Evolutionary conservation across 2,329 filamentous ascomycete genomes (phyloP).

Genomic region (Colletotrichum euphorbiae): DNA sequence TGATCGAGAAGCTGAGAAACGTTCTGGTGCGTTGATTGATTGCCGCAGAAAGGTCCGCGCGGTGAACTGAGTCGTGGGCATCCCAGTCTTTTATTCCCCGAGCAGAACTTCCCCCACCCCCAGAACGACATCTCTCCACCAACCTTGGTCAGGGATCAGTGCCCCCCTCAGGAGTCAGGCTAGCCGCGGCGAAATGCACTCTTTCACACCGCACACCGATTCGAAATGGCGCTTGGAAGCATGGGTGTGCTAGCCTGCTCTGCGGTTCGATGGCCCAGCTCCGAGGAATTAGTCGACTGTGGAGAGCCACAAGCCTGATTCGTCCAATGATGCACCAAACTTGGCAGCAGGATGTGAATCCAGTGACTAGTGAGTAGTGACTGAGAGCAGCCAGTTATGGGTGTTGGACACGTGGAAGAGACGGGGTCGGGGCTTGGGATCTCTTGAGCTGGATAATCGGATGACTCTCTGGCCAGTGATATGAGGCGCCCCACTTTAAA

Average conservation of each 20-base stretch:
- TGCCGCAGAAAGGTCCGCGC: background rate
- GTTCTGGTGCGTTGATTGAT: background rate
- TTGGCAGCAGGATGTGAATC: too few relatives aligned
- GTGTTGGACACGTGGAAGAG: too few relatives aligned
- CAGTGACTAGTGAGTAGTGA: too few relatives aligned
- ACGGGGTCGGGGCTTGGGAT: background rate
- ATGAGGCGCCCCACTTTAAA: too few relatives aligned
- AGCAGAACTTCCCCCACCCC: background rate
- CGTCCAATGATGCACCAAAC: background rate
- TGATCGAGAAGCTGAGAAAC: background rate
- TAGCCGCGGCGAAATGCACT: background rate
- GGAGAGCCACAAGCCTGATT: background rate
- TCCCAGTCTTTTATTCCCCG: background rate
- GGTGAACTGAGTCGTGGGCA: background rate
- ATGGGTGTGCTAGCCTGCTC: background rate
- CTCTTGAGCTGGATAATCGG: background rate
- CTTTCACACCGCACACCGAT: background rate
- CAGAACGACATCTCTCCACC: background rate
- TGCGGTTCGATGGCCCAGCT: background rate
- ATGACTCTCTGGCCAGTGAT: background rate
- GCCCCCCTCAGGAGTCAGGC: conserved; percentile 6
- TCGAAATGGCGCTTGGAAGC: background rate
- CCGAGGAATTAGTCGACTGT: background rate
- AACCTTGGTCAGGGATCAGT: background rate
- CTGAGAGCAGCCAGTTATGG: too few relatives aligned